Base-by-base conservation (phyloP, 1,284 basidiomycete species). In the Bjerkandera adusta region DNA sequence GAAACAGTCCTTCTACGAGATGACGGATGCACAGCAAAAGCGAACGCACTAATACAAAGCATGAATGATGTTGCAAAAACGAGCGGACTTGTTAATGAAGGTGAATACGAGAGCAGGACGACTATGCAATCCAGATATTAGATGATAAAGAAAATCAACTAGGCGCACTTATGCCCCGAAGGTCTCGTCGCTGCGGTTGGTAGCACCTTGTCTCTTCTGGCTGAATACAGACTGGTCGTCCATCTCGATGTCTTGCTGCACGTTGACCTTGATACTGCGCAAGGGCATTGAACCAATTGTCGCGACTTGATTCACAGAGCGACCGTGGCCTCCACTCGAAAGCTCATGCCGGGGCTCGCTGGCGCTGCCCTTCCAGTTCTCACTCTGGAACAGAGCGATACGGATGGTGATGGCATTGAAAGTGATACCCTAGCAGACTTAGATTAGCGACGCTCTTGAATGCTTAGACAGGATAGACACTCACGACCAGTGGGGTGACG, bases 401-500 rank as follows among this genome's bases (percentile, higher is more conserved):
- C 57, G 54, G 13, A 59, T 52, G 7, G 54, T 49, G 40, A 59
- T 59, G 11, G 56, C 48, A 16, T 54, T 55, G 52, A 57, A 59
- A 20, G 54, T 55, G 43, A 59, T 59, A 27, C 53, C 57, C 56
- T 58, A 30, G n/a, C 6, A 26, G 13, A 36, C 8, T 22, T 12
- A 24, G 7, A n/a, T 27, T 25, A 16, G 22, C 15, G 32, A 41
- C 11, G 6, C 3, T 16, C n/a, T 18, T 13, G n/a, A n/a, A 26
- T 3, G 20, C 10, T 22, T 12, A 21, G 20, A 16, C n/a, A 38
- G 13, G 12, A 18, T n/a, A 33, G n/a, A 33, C 16, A 64, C 58
- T 38, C 43, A 65, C 64, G 57, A 63, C 56, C 13, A 59, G 57
- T 12, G 64, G 63, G 11, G 62, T 59, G 22, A 59, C 47, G 13